Conservation (phyloP, 2,329 filamentous ascomycete species). For the Cordyceps javanica region DNA sequence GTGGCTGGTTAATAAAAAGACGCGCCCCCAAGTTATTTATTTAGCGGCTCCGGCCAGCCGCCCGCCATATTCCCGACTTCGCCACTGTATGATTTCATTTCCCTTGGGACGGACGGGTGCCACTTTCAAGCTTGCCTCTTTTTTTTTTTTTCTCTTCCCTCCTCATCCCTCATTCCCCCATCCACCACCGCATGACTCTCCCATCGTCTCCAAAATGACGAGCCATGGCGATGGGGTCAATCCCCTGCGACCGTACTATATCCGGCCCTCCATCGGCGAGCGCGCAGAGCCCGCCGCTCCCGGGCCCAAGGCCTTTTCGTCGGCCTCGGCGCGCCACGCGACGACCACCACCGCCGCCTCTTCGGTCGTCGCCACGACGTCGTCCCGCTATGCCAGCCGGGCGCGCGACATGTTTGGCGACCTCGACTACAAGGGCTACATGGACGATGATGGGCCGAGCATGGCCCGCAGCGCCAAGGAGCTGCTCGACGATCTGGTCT, state of each 20-base stretch:
- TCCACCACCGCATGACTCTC: conserved; percentile 20
- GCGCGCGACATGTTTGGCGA: conserved; percentile 84
- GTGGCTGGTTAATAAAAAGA: neutral
- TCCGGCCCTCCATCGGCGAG: conserved; percentile 51
- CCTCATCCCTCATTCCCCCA: neutral
- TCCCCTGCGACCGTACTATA: conserved; percentile 65
- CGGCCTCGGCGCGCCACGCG: conserved; percentile 34
- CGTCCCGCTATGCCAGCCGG: conserved; percentile 46
- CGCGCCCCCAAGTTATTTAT: neutral
- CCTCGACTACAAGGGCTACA: conserved; percentile 84
- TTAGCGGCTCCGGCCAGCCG: conserved; percentile 2
- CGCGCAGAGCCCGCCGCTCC: conserved; percentile 31
- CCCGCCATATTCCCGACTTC: neutral
- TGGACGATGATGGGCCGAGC: conserved; percentile 70
- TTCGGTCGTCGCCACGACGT: conserved; percentile 26
- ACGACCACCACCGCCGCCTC: too few relatives aligned
- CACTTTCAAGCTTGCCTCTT: neutral
- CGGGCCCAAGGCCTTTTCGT: conserved; percentile 39
- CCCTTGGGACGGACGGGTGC: neutral
- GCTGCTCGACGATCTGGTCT: conserved; percentile 76
- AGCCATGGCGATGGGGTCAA: conserved; percentile 46
- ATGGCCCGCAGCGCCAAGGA: conserved; percentile 68
- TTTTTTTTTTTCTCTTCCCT: neutral
- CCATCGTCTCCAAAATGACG: conserved; percentile 33
- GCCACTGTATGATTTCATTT: conserved; percentile 8